phyloP scores from a whole-genome alignment of 2,329 filamentous ascomycete species.

The Neonectria punicea region DNA sequence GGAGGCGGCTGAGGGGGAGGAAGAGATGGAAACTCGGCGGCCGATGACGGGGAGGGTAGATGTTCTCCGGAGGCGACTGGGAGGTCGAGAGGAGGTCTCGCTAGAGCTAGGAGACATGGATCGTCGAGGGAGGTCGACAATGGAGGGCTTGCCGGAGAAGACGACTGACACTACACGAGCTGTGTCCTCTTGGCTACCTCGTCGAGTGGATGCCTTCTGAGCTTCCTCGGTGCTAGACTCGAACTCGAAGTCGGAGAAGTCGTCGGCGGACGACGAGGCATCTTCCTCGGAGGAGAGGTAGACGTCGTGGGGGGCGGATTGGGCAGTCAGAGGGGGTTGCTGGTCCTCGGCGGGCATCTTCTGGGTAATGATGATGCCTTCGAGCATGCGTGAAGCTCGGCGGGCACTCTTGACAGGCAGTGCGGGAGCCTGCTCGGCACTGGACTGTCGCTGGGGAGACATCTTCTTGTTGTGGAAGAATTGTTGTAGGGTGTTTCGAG shows the following conservation, averaged over 20 bases:
- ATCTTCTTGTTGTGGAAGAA: conserved; percentile 43
- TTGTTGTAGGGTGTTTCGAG: conserved; percentile 30
- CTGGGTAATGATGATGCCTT: conserved; percentile 43
- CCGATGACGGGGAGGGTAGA: conserved; percentile 47
- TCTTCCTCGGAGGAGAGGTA: conserved; percentile 76
- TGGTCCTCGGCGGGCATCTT: conserved; percentile 47
- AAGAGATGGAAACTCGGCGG: conserved; percentile 48
- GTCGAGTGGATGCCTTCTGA: conserved; percentile 40
- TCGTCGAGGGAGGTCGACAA: conserved; percentile 62
- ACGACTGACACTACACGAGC: conserved; percentile 69
- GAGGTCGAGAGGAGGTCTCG: conserved; percentile 35
- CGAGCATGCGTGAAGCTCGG: conserved; percentile 56
- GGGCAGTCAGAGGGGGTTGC: conserved; percentile 46
- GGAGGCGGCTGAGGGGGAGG: conserved; percentile 44
- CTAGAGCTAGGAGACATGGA: conserved; percentile 56
- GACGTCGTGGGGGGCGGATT: conserved; percentile 64
- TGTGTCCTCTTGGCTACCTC: conserved; percentile 63
- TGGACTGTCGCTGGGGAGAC: conserved; percentile 38
- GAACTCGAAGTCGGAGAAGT: conserved; percentile 66
- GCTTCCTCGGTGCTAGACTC: conserved; percentile 56
- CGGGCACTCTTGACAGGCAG: conserved; percentile 63
- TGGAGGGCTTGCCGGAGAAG: conserved; percentile 67
- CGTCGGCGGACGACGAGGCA: conserved; percentile 69
- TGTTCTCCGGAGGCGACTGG: conserved; percentile 44
- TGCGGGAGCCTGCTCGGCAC: conserved; percentile 50